Evolutionary conservation across 345 rosid genomes (phyloP), one percentile per base, ranked within the genome.

Genomic region (Gossypium longicalyx): DNA sequence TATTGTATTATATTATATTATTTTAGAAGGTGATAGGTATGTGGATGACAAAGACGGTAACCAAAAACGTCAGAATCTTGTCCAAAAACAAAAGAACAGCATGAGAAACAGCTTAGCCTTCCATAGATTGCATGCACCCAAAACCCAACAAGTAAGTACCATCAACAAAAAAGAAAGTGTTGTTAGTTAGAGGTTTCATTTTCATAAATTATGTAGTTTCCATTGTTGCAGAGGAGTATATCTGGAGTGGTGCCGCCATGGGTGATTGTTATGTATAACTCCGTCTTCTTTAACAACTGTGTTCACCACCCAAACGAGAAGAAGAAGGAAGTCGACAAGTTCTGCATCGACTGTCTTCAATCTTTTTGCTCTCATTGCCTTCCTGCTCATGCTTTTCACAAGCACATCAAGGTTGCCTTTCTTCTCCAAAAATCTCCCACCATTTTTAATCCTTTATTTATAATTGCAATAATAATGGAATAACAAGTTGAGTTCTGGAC

Each of bases 251-350:
- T 82, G 19, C 85, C 78, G 25, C 73, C 72, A 66, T 79, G 85
- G 85, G 12, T 82, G 11, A 66, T 58, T 20, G 80, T 66, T 5
- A 82, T 79, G 85, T 79, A 22, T 70, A 76, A 73, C 61, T 79
- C 51, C 25, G 29, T 49, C 34, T 82, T 82, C 82, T 82, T 82
- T 41, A 27, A 45, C 12, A 51, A 54, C 9, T 82, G 85, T 38
- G 29, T 57, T 13, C 19, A 15, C 49, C 85, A 82, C 52, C 61
- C 27, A 0, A 53, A 22, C 1, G 51, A 9, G 15, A 82, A 76
- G 82, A 82, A 78, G 81, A 81, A 78, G 25, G 81, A 67, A 70
- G 12, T 73, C 29, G 82, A 82, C 65, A 63, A 78, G 7, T 82
- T 82, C 45, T 82, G 85, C 56, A 76, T 76, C 12, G 85, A 82